Conservation (phyloP, 129 eudicot genomes). For the Flaveria robusta region DNA sequence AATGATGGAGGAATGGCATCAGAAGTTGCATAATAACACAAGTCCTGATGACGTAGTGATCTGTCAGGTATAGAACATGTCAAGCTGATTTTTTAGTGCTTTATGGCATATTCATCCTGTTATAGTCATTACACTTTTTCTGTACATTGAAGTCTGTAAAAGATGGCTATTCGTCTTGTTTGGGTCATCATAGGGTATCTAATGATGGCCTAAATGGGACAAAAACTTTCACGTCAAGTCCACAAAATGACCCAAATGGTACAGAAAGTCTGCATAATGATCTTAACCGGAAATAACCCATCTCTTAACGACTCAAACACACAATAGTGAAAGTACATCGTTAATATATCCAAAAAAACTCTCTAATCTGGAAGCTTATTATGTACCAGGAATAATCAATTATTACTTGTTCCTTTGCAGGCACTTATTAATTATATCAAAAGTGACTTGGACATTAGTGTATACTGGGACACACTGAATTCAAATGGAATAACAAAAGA, state of each 20-base stretch:
- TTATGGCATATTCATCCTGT: background rate
- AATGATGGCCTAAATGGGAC: background rate
- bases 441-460: conserved; percentile 75
- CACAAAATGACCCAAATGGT: background rate
- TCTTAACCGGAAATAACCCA: background rate
- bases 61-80: conserved; percentile 71
- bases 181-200: background rate
- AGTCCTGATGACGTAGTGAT: conserved; percentile 98
- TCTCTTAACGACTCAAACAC: background rate
- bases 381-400: background rate
- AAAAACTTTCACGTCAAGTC: background rate
- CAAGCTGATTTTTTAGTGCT: background rate
- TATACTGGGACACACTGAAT: conserved; percentile 90
- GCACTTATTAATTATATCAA: conserved; percentile 93
- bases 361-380: background rate
- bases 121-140: background rate
- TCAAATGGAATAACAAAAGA: conserved; percentile 95
- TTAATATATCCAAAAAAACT: background rate
- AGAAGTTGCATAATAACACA: conserved; percentile 95
- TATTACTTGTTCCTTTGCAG: conserved; percentile 40
- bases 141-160: background rate
- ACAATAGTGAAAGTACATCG: background rate
- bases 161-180: background rate
- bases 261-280: background rate
- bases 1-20: conserved; percentile 99